These are phyloP conservation scores for Sporothrix mexicana DNA, from an alignment of 2,329 filamentous ascomycete genomes.

Conservation along the genomic window DNA sequence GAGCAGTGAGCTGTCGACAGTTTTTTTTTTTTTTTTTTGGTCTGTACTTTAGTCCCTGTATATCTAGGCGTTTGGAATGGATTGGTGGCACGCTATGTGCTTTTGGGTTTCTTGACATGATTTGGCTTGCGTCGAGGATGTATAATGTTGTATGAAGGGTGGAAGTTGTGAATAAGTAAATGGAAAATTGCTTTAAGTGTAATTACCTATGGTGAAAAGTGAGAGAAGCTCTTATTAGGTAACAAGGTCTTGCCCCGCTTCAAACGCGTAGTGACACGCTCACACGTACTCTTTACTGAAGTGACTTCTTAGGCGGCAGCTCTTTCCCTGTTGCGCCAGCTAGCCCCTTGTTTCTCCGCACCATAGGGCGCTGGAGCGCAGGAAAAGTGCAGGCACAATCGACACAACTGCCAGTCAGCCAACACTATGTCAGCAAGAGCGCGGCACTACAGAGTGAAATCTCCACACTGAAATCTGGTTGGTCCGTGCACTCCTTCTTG, in stretches of 20 bases:
- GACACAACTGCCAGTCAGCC: not conserved
- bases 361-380: conserved; percentile 1
- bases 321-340: conserved; percentile 23
- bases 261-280: conserved; percentile 17
- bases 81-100: conserved; percentile 15
- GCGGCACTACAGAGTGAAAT: not conserved
- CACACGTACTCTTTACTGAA: no score
- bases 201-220: not conserved
- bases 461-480: conserved; percentile 14
- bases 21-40: not conserved
- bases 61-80: conserved; percentile 21
- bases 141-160: not conserved
- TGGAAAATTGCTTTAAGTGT: not conserved
- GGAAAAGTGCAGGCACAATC: conserved; percentile 3
- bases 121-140: not conserved
- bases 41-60: conserved; percentile 7
- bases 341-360: conserved; percentile 20
- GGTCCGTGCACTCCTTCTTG: conserved; percentile 30
- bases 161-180: not conserved
- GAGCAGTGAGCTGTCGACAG: not conserved
- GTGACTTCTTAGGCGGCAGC: not conserved
- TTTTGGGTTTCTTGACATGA: not conserved
- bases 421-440: not conserved
- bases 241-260: conserved; percentile 13
- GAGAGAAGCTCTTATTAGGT: not conserved